Evolutionary conservation across 108 stramenopile species (phyloP), one percentile per base, ranked within the genome.

Genomic region (Discostella pseudostelligera): DNA sequence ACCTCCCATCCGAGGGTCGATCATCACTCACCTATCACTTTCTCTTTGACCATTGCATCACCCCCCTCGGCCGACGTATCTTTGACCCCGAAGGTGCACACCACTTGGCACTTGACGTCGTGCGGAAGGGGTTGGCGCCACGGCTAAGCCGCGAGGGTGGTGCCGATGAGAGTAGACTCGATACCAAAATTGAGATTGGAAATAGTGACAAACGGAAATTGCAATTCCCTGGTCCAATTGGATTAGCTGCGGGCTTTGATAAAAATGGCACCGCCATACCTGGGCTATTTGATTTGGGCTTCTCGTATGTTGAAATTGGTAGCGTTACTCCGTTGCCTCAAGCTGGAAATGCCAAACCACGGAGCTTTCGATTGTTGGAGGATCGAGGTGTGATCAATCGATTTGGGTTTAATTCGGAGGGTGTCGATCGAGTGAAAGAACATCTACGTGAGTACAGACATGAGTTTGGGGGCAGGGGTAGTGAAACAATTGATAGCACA

Each of bases 171-270:
- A 25, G 43, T 2, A n/a, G 55, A 36, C 35, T 62, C 20, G 28
- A 64, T 14, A 67, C 48, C 50, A 54, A 40, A 4, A 43, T 62
- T 53, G 19, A 37, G 37, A 48, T 53, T n/a, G 59, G 64, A 12
- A 25, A 43, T 39, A 28, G 20, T 14, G 45, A 28, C 22, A 20
- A 39, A 46, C 57, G 46, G 44, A 68, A 21, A 43, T 25, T 90
- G 37, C 39, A 46, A 0, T 82, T 96, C 51, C 35, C 76, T 22
- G 92, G 88, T 65, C 84, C 87, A 9, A 77, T 98, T 35, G 96
- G 96, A n/a, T 69, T 98, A 63, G 95, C 96, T 2, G 97, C 97
- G 14, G 97, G 97, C 21, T 98, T 96, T 79, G 97, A 98, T 63
- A 98, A 98, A 79, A 81, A 96, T 69, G 96, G 83, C 0, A 70